Conservation (phyloP, 2,329 filamentous ascomycete genomes). For the Cytospora piceicola region DNA sequence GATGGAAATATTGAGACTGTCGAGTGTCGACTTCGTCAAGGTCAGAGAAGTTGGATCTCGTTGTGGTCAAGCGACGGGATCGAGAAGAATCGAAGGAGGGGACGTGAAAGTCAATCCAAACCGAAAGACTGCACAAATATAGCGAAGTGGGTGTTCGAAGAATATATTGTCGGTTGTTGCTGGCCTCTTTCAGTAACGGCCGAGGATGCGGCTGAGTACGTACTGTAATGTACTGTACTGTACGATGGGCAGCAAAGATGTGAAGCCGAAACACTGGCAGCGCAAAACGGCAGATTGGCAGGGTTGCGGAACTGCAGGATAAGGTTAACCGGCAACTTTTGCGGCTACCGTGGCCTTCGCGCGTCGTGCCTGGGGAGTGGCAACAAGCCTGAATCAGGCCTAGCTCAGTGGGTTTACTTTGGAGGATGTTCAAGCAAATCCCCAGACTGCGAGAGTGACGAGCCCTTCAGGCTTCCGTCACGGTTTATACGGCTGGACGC, state of each 20-base stretch:
- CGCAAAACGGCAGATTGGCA: not conserved
- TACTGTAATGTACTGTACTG: too few species aligned
- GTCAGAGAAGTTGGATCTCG: not conserved
- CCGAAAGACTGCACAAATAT: conserved; percentile 7
- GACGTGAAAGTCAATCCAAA: not conserved
- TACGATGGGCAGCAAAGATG: conserved; percentile 9
- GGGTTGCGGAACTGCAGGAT: conserved; percentile 6
- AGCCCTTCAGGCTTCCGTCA: not conserved
- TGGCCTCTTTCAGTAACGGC: conserved; percentile 23
- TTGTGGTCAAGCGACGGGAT: not conserved
- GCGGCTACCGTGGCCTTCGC: conserved; percentile 30
- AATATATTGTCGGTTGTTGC: conserved; percentile 14
- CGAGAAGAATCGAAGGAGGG: not conserved
- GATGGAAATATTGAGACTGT: not conserved
- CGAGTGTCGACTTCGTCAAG: conserved; percentile 6
- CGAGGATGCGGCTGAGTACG: conserved; percentile 1
- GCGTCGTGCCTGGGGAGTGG: not conserved
- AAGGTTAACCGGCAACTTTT: conserved; percentile 6
- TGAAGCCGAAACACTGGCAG: conserved; percentile 13
- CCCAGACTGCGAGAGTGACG: not conserved
- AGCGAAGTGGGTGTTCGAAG: not conserved
- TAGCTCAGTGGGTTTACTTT: not conserved
- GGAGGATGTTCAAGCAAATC: not conserved
- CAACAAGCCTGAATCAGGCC: not conserved
- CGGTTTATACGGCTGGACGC: too few species aligned